phyloP scores from a whole-genome alignment of 495 filamentous ascomycete species.

The Penicillium longicatenatum region DNA sequence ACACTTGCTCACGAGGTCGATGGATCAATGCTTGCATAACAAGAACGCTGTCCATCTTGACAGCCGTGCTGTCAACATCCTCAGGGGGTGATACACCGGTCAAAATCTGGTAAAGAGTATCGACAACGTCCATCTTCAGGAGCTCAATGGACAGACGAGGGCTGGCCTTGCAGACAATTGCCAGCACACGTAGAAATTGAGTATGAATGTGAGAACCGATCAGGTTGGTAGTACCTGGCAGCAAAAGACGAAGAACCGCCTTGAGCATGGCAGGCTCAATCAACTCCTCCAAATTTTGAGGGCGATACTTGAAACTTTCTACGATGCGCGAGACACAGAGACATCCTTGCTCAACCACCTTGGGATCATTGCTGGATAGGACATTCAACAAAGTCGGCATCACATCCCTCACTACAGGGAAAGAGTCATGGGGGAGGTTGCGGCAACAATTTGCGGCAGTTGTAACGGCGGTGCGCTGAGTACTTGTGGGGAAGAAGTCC shows the following conservation, averaged over 20 bases:
- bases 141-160: constrained; percentile 84
- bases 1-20: constrained; percentile 92
- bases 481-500: constrained; percentile 97
- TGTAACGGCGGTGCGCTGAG: constrained; percentile 93
- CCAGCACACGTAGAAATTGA: constrained; percentile 88
- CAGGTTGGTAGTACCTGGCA: constrained; percentile 93
- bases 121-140: constrained; percentile 95
- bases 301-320: constrained; percentile 89
- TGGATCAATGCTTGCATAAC: constrained; percentile 99
- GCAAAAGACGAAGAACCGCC: constrained; percentile 83
- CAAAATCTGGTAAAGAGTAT: constrained; percentile 96
- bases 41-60: constrained; percentile 93
- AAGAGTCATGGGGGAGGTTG: constrained; percentile 91
- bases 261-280: constrained; percentile 83
- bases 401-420: constrained; percentile 82
- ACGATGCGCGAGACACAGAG: constrained; percentile 96
- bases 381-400: constrained; percentile 95
- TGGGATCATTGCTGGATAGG: constrained; percentile 87
- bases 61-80: constrained; percentile 75
- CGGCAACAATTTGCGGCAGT: constrained; percentile 98
- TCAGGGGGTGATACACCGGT: constrained; percentile 92
- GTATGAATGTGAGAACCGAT: constrained; percentile 96
- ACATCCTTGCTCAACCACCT: constrained; percentile 95
- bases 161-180: constrained; percentile 85
- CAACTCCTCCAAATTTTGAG: constrained; percentile 86